Evolutionary conservation across 805 yeast genomes (phyloP), one percentile per base, ranked within the genome.

Genomic region (Pichia cephalocereana): DNA sequence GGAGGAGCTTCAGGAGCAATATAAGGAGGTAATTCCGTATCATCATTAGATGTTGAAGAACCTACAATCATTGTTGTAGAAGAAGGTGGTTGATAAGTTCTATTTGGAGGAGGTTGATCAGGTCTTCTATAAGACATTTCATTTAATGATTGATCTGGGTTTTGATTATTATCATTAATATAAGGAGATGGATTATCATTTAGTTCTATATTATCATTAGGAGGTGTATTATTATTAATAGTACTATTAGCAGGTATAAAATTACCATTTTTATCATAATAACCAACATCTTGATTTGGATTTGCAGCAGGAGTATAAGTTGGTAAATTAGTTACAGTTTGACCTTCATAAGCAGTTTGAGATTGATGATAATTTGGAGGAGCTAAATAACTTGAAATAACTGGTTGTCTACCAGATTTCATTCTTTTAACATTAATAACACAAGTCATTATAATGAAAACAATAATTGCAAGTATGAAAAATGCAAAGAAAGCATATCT

Each of bases 291-390:
- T 44, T 64, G 68, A 43, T 76, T 71, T 30, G 81, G 86, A 52
- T 80, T 81, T 0, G 89, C 80, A 15, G 70, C 65, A 12, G 69
- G 85, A 0, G 88, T 77, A 54, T 85, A 85, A 3, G 82, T 72
- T 0, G 95, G 95, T 1, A 83, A 86, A 36, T 40, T 44, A 2
- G 55, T 49, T 11, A 34, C 45, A 6, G 44, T 23, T 18, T 48
- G 43, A 54, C 78, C 75, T 49, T 77, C 80, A 14, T 53, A 45
- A 6, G 54, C 55, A 45, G 68, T 69, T 57, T 84, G 85, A 1
- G 88, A 76, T 54, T 81, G 87, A 43, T 70, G 61, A 59, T 86
- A 86, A 11, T 82, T 71, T 0, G 95, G 95, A 8, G 96, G 96
- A 3, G 67, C 57, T 41, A 63, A 50, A 43, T 61, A 63, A 2